Conservation (phyloP, 2,329 filamentous ascomycete species). For the Epichloe scottii region DNA sequence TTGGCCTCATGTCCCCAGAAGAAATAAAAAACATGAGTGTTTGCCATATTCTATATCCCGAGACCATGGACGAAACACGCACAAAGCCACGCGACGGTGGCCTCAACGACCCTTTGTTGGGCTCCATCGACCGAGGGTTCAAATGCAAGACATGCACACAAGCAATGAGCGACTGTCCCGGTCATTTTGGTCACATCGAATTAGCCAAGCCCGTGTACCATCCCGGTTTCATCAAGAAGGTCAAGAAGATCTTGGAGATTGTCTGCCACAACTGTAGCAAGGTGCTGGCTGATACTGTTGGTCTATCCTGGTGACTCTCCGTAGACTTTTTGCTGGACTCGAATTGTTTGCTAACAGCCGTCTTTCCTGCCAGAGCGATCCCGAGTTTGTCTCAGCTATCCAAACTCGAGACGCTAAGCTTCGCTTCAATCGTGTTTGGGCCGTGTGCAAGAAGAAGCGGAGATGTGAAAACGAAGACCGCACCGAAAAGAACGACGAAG, state of each 20-base stretch:
- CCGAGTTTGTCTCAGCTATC: slow-evolving; percentile 71
- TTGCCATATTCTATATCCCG: slow-evolving; percentile 90
- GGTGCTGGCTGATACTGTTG: slow-evolving; percentile 94
- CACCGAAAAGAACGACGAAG: slow-evolving; percentile 55
- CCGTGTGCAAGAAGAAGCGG: slow-evolving; percentile 78
- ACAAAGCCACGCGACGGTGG: slow-evolving; percentile 82
- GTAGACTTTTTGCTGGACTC: slow-evolving; percentile 33
- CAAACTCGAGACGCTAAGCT: slow-evolving; percentile 82
- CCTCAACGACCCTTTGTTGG: slow-evolving; percentile 89
- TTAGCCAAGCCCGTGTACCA: slow-evolving; percentile 94
- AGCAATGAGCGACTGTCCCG: slow-evolving; percentile 89
- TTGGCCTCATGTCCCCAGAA: slow-evolving; percentile 91
- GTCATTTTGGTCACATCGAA: slow-evolving; percentile 98
- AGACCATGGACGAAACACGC: slow-evolving; percentile 97
- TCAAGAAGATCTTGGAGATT: slow-evolving; percentile 97
- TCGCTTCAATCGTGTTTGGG: slow-evolving; percentile 87
- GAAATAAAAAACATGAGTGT: slow-evolving; percentile 99
- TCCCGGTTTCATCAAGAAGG: slow-evolving; percentile 91
- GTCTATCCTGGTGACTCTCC: slow-evolving; percentile 47
- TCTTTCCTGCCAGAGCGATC: slow-evolving; percentile 55
- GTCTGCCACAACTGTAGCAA: slow-evolving; percentile 99
- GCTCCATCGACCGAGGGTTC: slow-evolving; percentile 90
- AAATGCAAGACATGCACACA: slow-evolving; percentile 95
- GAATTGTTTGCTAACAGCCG: slow-evolving; percentile 45
- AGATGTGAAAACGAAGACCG: slow-evolving; percentile 71